These are phyloP conservation scores for Phylloporus rhodoxanthus DNA, from an alignment of 768 basidiomycete genomes.

Conservation along the genomic window DNA sequence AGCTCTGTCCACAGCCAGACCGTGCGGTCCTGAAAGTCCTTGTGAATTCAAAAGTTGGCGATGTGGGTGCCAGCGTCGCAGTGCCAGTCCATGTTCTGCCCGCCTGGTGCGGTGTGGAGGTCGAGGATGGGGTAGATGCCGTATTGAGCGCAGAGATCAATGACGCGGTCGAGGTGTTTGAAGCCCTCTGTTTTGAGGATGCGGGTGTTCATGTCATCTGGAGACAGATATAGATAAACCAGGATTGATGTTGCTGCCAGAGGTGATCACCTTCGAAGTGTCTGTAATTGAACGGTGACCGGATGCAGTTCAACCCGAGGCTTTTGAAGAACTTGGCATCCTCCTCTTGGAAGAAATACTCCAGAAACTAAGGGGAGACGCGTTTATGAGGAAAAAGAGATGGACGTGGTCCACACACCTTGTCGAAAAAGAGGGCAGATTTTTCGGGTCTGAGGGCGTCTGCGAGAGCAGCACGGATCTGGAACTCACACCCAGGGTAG, in stretches of 20 bases:
- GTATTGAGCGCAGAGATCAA: slow-evolving; percentile 65
- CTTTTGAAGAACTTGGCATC: slow-evolving; percentile 76
- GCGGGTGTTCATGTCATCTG: slow-evolving; percentile 72
- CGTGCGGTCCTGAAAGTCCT: slow-evolving; percentile 76
- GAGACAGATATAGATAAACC: slow-evolving; percentile 6
- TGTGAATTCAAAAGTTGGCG: slow-evolving; percentile 76
- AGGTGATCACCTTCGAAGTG: slow-evolving; percentile 49
- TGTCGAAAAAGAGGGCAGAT: slow-evolving; percentile 79
- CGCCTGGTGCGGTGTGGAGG: slow-evolving; percentile 70
- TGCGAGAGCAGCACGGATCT: slow-evolving; percentile 67
- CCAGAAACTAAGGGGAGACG: slow-evolving; percentile 52
- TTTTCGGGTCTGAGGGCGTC: slow-evolving; percentile 60
- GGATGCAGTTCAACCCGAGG: slow-evolving; percentile 75
- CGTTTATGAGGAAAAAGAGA: neutral
- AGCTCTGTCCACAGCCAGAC: slow-evolving; percentile 76
- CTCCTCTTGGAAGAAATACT: slow-evolving; percentile 74
- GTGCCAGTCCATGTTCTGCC: slow-evolving; percentile 80
- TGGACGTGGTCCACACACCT: slow-evolving; percentile 36
- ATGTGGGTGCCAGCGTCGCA: slow-evolving; percentile 64
- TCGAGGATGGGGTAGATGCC: slow-evolving; percentile 79
- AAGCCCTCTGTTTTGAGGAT: slow-evolving; percentile 70
- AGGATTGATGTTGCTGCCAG: neutral
- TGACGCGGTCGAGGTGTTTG: slow-evolving; percentile 79
- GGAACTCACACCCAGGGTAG: slow-evolving; percentile 76
- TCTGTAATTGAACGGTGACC: slow-evolving; percentile 68